A percentile compares a stretch with the other conserved stretches of the same genome.
These are phyloP conservation scores for Posidonia australis DNA, from an alignment of 106 monocot species.

Conservation along the genomic window DNA sequence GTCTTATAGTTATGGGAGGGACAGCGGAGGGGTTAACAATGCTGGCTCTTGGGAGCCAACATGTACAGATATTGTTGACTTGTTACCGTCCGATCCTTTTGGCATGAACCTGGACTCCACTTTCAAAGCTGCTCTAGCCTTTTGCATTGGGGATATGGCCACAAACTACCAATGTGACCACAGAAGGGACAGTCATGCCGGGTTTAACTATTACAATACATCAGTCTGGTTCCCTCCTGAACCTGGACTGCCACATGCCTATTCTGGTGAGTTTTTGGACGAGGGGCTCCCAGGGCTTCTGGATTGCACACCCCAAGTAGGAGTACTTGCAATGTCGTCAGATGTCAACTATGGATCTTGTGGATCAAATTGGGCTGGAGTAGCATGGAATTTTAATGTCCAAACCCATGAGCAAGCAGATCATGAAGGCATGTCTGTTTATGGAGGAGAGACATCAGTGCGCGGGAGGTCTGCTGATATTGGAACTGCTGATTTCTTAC, in stretches of 20 bases:
- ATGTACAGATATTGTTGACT: conserved; percentile 20
- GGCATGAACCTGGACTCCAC: conserved; percentile 43
- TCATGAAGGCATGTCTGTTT: not conserved
- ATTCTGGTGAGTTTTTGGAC: not conserved
- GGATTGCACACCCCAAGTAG: not conserved
- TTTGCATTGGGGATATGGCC: conserved; percentile 33
- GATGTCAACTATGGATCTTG: not conserved
- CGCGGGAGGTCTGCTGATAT: not conserved
- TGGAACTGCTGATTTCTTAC: not conserved
- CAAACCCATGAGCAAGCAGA: not conserved
- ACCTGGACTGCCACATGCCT: not conserved
- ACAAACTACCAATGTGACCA: not conserved
- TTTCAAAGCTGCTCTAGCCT: conserved; percentile 28
- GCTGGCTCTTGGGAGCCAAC: conserved; percentile 1
- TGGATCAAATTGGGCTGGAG: not conserved
- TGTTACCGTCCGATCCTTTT: conserved; percentile 55
- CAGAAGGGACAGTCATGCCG: not conserved
- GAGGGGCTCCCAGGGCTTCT: not conserved
- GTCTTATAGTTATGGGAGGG: not conserved
- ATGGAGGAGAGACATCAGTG: not conserved
- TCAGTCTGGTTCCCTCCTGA: not conserved
- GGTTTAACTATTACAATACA: not conserved
- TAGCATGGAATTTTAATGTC: not conserved
- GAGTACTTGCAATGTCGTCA: not conserved
- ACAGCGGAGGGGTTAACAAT: conserved; percentile 1